Evolutionary conservation across 805 yeast species (phyloP), one percentile per base, ranked within the genome.

Genomic region (Starmerella bombi): DNA sequence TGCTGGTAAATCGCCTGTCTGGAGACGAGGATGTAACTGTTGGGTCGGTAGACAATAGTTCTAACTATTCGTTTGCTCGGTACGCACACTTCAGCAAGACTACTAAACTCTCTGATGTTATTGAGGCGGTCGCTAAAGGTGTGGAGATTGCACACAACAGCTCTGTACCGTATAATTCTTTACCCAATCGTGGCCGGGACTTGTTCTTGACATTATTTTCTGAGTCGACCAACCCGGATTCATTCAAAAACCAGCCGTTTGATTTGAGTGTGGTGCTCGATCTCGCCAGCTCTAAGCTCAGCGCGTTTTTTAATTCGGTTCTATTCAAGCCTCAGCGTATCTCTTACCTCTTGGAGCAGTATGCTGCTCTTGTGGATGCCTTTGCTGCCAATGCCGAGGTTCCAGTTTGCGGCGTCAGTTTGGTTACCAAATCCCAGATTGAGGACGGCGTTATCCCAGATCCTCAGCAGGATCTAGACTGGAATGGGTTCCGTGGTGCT

Each of bases 1-100:
- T 79, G 1, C 67, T 88, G 42, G 68, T 83, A 29, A 78, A 72
- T 60, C 69, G 97, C 55, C 65, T 83, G 35, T 80, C 95, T 2
- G 97, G 96, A 19, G 97, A 88, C 58, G 96, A 88, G 50, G 96
- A 88, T 53, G 77, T 91, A 37, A 77, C 80, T n/a, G 63, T 88
- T 45, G 85, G 86, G n/a, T 75, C 85, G 0, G 74, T 74, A 21
- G 71, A 76, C 49, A 29, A 40, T 3, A 31, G 17, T 6, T 21
- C 25, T 8, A n/a, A 23, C 22, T 12, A 12, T 7, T 12, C n/a
- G 7, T 28, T 12, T 15, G 57, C 83, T 21, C 69, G 94, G 53
- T 39, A 25, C 25, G 63, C 80, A 34, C 64, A 64, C 25, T 63
- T 84, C 44, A 50, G 53, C 25, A 61, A 60, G 16, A 46, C 50